Percentiles rank a stretch among this genome's conserved stretches.
These are phyloP conservation scores for Aspergillus pseudonomiae DNA, from an alignment of 2,329 filamentous ascomycete species.

Conservation along the genomic window DNA sequence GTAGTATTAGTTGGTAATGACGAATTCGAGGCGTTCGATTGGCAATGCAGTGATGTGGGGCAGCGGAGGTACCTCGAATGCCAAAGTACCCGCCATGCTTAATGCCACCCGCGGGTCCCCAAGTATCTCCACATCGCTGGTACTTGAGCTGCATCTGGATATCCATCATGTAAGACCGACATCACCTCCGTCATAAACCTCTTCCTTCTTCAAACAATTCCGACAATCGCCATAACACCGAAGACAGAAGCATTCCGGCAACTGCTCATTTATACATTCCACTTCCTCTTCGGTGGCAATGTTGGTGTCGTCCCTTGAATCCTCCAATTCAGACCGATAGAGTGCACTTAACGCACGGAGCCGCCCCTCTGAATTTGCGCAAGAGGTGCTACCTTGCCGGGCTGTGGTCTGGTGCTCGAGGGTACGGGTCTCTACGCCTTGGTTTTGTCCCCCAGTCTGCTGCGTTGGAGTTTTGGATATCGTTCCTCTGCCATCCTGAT, in stretches of 20 bases:
- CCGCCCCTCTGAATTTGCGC: neutral
- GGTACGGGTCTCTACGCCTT: neutral
- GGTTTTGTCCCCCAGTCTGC: neutral
- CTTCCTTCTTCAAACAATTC: neutral
- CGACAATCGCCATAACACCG: neutral
- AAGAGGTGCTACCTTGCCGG: neutral
- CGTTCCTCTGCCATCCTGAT: neutral
- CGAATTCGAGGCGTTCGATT: constrained; percentile 1
- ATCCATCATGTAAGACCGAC: neutral
- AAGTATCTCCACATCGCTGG: neutral
- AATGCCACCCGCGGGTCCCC: no score
- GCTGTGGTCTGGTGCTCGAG: neutral
- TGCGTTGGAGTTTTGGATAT: neutral
- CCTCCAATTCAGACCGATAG: neutral
- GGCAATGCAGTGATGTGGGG: constrained; percentile 1
- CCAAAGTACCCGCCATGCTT: neutral
- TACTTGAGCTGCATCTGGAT: neutral
- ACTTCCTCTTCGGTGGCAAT: neutral
- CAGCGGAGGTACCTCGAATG: neutral
- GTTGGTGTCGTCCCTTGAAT: neutral
- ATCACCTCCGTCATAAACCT: neutral
- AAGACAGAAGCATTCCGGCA: neutral
- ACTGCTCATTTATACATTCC: neutral
- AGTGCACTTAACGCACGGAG: neutral
- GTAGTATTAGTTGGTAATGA: neutral